phyloP scores from a whole-genome alignment of 805 yeast genomes.

The Lipomyces starkeyi region DNA sequence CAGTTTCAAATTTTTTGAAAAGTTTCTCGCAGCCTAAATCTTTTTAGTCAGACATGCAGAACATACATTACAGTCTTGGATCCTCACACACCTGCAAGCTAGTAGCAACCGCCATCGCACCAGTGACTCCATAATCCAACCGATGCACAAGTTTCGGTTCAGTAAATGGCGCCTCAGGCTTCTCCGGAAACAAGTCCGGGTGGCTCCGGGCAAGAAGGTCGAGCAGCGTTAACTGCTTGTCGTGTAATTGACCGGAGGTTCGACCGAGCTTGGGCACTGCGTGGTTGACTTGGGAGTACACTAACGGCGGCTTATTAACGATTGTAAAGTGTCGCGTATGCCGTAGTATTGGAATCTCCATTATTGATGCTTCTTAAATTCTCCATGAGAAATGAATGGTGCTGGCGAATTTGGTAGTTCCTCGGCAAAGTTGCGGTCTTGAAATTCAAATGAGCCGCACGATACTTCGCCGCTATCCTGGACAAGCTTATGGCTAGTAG shows the following conservation, averaged over 20 bases:
- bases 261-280: constrained; percentile 8
- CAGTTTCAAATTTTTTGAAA: constrained; percentile 16
- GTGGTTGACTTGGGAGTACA: constrained; percentile 23
- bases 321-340: constrained; percentile 23
- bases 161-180: constrained; percentile 23
- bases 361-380: background rate
- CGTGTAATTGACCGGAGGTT: background rate
- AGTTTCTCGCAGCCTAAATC: constrained; percentile 27
- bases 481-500: too few species aligned
- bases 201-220: constrained; percentile 12
- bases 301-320: constrained; percentile 24
- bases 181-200: constrained; percentile 17
- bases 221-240: constrained; percentile 11
- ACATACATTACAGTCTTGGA: background rate
- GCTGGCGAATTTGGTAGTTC: constrained; percentile 7
- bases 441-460: too few species aligned
- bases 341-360: constrained; percentile 13
- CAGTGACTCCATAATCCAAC: constrained; percentile 36
- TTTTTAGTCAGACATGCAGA: background rate
- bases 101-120: constrained; percentile 33
- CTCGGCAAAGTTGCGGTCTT: constrained; percentile 3
- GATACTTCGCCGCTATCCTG: too few species aligned
- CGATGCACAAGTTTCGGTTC: constrained; percentile 33
- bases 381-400: background rate
- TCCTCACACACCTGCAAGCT: constrained; percentile 19